These are phyloP conservation scores for Prunus fruticosa DNA, from an alignment of 306 rosid species.

Conservation along the genomic window DNA sequence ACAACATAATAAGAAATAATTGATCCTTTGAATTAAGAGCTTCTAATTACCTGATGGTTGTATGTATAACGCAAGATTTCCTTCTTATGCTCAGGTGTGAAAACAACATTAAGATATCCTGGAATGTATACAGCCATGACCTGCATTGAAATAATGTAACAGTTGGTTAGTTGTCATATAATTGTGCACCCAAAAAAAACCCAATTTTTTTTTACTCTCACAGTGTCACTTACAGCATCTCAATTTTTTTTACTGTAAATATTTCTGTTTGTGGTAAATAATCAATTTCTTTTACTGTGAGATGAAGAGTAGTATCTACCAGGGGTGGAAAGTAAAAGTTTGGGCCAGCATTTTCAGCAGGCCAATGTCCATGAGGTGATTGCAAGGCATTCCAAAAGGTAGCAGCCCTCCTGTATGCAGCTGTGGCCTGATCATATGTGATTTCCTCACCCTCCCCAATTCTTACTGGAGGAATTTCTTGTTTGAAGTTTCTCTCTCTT, in stretches of 20 bases:
- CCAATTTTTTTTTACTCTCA: background rate
- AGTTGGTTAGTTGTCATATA: background rate
- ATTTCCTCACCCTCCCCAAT: conserved; percentile 52
- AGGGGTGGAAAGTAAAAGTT: conserved; percentile 72
- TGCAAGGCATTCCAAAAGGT: conserved; percentile 53
- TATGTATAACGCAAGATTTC: conserved; percentile 74
- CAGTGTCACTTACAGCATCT: background rate
- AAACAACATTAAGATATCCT: conserved; percentile 46
- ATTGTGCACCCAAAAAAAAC: background rate
- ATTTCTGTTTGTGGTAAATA: background rate
- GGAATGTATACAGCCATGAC: conserved; percentile 62
- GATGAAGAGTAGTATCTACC: conserved; percentile 27
- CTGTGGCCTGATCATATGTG: conserved; percentile 32
- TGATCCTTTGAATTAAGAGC: background rate
- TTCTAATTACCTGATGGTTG: conserved; percentile 50
- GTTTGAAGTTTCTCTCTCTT: conserved; percentile 56
- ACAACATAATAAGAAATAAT: background rate
- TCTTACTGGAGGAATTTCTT: conserved; percentile 44
- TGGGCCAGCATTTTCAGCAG: conserved; percentile 75
- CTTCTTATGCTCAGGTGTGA: conserved; percentile 43
- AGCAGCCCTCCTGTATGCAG: conserved; percentile 41
- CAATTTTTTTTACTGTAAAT: background rate
- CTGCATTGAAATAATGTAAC: conserved; percentile 23
- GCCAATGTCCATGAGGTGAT: conserved; percentile 82
- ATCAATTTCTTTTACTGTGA: background rate